phyloP scores from a whole-genome alignment of 305 asterid genomes.

The Rubia tinctorum region DNA sequence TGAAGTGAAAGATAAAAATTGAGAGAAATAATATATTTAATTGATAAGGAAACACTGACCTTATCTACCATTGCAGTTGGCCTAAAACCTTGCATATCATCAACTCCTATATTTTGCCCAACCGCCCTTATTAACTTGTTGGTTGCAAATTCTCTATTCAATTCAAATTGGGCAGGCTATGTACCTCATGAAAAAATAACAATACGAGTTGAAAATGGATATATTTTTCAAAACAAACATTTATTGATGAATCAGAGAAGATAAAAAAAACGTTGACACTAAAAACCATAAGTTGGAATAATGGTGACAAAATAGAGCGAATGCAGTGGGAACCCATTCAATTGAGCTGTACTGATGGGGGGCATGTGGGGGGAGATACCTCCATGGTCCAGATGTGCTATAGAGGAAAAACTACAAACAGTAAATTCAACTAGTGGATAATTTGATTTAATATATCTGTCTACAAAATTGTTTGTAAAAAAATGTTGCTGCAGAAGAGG shows the following conservation, averaged over 20 bases:
- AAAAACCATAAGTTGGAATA: constrained; percentile 6
- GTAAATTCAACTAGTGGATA: too few species aligned
- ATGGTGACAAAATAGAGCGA: constrained; percentile 19
- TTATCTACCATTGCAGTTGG: too few species aligned
- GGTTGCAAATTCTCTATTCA: background rate
- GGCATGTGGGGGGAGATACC: constrained; percentile 68
- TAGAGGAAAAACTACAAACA: too few species aligned
- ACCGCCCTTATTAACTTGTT: background rate
- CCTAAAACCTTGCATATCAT: too few species aligned
- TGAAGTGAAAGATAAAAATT: too few species aligned
- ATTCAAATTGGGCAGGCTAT: background rate
- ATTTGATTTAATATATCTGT: too few species aligned
- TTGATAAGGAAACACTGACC: too few species aligned
- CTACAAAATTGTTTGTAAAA: too few species aligned
- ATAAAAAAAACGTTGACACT: constrained; percentile 21
- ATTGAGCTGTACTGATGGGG: constrained; percentile 67
- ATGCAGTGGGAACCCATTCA: constrained; percentile 69
- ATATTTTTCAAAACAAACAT: background rate
- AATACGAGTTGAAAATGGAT: background rate
- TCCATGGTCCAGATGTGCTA: constrained; percentile 28
- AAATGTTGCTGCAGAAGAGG: too few species aligned
- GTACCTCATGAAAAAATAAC: too few species aligned
- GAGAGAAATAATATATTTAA: too few species aligned
- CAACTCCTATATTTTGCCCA: background rate
- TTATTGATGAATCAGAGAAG: background rate